Base-by-base conservation (phyloP, 2,329 filamentous ascomycete species). In the Hypoxylon sp. region DNA sequence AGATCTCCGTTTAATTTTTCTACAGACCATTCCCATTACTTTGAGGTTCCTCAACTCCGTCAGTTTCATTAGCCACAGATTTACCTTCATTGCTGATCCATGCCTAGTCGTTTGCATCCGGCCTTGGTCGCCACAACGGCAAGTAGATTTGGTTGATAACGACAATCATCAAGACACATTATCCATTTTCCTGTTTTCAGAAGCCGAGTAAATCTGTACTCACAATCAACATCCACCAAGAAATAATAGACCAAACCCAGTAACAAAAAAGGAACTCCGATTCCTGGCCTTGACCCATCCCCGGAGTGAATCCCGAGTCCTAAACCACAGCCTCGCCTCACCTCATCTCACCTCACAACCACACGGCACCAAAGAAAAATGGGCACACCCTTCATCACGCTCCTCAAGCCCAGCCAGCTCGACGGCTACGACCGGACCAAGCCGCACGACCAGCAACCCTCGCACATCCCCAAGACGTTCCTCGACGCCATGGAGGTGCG, bases 401-500 rank as follows among this genome's bases (percentile, higher is more conserved):
- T 82, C 67, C 81, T 85, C 11, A 81, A 83, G 74, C 87, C 87
- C 47, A 81, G 79, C 52, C 82, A 82, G 70, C 83, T 88, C 19
- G 81, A 83, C 59, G 81, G 78, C 14, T 89, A 86, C 77, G 78
- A 84, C 72, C 77, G 77, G 33, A 79, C 75, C 11, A 75, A 75
- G 6, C 77, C 81, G 0, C 77, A 80, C n/a, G 75, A 81, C 10
- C 70, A 81, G 60, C 88, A 90, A 73, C 77, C 82, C 0, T 19
- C 77, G 1, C 75, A 77, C 29, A 80, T 89, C 68, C 87, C 90
- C 0, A 75, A 80, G 31, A 74, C 83, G 44, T 93, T 94, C 79
- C 79, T 86, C 52, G 88, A 91, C 72, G 88, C 88, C 69, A 90
- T 91, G 88, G 79, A 81, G 57, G 85, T 92, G 47, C 87, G 90